Evolutionary conservation across 495 filamentous ascomycete genomes (phyloP).

Genomic region (Trichoderma orchidacearum): DNA sequence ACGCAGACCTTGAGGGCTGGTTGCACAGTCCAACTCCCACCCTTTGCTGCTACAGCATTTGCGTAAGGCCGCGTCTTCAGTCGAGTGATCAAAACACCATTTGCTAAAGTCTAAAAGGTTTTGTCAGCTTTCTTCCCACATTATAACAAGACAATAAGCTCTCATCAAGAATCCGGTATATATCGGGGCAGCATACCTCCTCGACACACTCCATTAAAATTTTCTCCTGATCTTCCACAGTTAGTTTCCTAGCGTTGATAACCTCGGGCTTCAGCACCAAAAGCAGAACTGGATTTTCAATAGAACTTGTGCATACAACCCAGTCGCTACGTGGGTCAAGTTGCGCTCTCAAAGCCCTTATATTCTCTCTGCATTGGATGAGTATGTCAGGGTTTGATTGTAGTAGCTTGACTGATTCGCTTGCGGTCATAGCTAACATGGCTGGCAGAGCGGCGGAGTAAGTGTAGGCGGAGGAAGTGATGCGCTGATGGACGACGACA

Average conservation of each 20-base stretch:
- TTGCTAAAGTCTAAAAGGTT: constrained; percentile 47
- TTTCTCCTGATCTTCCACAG: constrained; percentile 64
- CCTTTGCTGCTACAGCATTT: constrained; percentile 36
- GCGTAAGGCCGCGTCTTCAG: constrained; percentile 63
- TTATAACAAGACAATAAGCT: background rate
- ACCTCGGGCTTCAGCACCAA: constrained; percentile 78
- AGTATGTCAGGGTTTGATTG: constrained; percentile 74
- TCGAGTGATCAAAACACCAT: constrained; percentile 77
- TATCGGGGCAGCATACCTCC: constrained; percentile 46
- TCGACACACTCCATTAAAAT: constrained; percentile 84
- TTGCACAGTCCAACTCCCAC: constrained; percentile 49
- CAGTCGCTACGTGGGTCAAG: constrained; percentile 90
- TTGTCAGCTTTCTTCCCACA: no score
- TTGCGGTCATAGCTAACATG: constrained; percentile 86
- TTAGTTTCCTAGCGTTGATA: constrained; percentile 51
- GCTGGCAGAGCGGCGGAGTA: constrained; percentile 91
- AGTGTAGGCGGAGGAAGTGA: constrained; percentile 79
- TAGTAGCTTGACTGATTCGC: constrained; percentile 71
- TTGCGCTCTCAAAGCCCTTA: constrained; percentile 67
- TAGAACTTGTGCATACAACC: constrained; percentile 65
- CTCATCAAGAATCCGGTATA: background rate
- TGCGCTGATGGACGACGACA: constrained; percentile 89
- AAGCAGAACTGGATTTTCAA: constrained; percentile 78
- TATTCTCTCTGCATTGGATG: constrained; percentile 63
- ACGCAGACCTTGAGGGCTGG: constrained; percentile 86